phyloP scores from a whole-genome alignment of 2,329 filamentous ascomycete species.

The Neofusicoccum parvum region DNA sequence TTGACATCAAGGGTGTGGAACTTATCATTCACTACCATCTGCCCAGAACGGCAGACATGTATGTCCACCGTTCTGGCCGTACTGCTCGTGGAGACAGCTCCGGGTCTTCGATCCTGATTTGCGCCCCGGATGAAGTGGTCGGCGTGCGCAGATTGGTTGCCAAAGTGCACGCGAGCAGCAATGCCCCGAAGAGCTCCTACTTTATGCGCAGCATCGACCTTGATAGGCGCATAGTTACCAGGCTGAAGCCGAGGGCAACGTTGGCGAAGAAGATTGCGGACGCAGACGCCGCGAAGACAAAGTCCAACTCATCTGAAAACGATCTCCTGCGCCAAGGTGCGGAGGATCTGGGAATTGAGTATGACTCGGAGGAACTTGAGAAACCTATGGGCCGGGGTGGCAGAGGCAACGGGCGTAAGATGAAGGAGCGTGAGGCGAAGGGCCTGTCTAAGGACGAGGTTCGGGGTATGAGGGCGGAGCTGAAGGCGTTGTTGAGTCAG shows the following conservation, averaged over 20 bases:
- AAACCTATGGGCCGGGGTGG: slow-evolving; percentile 58
- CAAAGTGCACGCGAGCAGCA: slow-evolving; percentile 75
- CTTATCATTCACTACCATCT: slow-evolving; percentile 95
- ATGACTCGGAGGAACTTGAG: slow-evolving; percentile 83
- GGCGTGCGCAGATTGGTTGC: slow-evolving; percentile 81
- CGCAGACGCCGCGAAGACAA: slow-evolving; percentile 80
- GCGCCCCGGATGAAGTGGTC: slow-evolving; percentile 85
- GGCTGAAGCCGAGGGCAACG: slow-evolving; percentile 74
- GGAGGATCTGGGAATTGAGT: slow-evolving; percentile 91
- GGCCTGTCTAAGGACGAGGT: slow-evolving; percentile 73
- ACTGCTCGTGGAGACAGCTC: slow-evolving; percentile 80
- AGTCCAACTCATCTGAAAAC: slow-evolving; percentile 73
- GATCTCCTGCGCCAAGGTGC: slow-evolving; percentile 82
- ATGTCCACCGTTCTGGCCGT: slow-evolving; percentile 92
- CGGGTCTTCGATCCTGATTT: slow-evolving; percentile 84
- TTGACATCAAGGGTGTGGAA: slow-evolving; percentile 89
- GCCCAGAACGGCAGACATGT: slow-evolving; percentile 85
- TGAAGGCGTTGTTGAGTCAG: slow-evolving; percentile 69
- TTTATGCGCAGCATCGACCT: slow-evolving; percentile 81
- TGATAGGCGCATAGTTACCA: slow-evolving; percentile 74
- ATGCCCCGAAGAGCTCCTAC: slow-evolving; percentile 53
- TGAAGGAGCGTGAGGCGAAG: slow-evolving; percentile 72
- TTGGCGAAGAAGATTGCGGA: slow-evolving; percentile 90
- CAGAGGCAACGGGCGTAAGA: slow-evolving; percentile 71
- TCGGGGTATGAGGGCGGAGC: slow-evolving; percentile 67